A percentile compares a stretch with the other conserved stretches of the same genome.
Conservation (phyloP, 2,329 filamentous ascomycete genomes). For the Fusarium oxysporum region DNA sequence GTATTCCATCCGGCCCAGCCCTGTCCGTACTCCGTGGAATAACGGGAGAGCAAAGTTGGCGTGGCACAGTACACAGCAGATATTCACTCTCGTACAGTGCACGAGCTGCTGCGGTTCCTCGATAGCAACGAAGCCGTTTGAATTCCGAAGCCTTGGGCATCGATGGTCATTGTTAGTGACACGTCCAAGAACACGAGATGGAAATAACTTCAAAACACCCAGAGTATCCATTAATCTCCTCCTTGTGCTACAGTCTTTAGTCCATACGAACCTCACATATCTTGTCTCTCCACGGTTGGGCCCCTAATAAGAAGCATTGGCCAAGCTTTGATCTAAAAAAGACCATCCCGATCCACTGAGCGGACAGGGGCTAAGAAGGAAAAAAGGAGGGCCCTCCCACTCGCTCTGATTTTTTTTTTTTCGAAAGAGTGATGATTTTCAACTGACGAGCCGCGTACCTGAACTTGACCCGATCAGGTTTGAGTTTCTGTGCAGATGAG, state of each 20-base stretch:
- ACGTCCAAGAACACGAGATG: conserved; percentile 4
- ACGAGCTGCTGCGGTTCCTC: conserved; percentile 3
- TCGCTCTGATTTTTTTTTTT: conserved; percentile 2
- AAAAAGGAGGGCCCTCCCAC: conserved; percentile 13
- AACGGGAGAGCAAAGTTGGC: conserved; percentile 23
- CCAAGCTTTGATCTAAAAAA: conserved; percentile 44
- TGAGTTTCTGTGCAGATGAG: conserved; percentile 30
- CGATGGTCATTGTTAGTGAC: background rate
- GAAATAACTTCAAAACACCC: conserved; percentile 12
- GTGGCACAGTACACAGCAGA: conserved; percentile 23
- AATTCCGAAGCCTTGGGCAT: background rate
- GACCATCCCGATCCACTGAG: conserved; percentile 20
- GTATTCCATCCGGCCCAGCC: conserved; percentile 13
- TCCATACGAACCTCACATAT: conserved; percentile 23
- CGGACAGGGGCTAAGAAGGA: conserved; percentile 6
- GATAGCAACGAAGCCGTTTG: background rate
- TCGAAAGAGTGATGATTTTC: conserved; percentile 32
- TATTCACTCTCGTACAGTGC: conserved; percentile 13
- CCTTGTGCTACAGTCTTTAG: background rate
- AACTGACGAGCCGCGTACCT: conserved; percentile 33
- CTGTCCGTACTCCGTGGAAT: conserved; percentile 19
- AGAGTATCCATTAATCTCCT: conserved; percentile 4
- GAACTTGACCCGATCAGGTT: conserved; percentile 39
- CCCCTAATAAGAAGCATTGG: conserved; percentile 36
- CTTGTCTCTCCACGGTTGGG: conserved; percentile 14